Percentiles rank a stretch among this genome's conserved stretches.
phyloP scores from a whole-genome alignment of 345 rosid genomes.

The Erysimum cheiranthoides region DNA sequence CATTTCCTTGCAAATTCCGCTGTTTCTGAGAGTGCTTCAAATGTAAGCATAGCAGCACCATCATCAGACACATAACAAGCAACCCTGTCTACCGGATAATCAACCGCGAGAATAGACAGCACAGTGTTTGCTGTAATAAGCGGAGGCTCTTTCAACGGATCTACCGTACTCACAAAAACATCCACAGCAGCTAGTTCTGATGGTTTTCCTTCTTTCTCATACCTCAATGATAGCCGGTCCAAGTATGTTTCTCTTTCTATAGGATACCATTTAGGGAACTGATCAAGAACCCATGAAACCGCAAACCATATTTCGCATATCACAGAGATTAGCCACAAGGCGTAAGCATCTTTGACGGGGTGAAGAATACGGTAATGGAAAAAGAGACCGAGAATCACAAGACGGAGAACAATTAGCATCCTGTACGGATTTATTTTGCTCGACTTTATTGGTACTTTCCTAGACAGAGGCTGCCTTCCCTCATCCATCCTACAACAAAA shows the following conservation, averaged over 20 bases:
- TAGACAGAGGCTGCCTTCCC: constrained; percentile 92
- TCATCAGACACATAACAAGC: constrained; percentile 97
- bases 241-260: constrained; percentile 86
- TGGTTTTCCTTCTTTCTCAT: constrained; percentile 79
- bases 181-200: constrained; percentile 75
- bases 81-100: constrained; percentile 83
- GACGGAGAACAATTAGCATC: constrained; percentile 71
- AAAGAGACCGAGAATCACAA: constrained; percentile 74
- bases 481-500: constrained; percentile 79
- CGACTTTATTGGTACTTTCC: constrained; percentile 80
- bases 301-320: constrained; percentile 97
- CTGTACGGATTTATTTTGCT: constrained; percentile 91
- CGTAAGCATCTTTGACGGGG: constrained; percentile 80
- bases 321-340: constrained; percentile 81
- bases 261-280: constrained; percentile 89
- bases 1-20: constrained; percentile 90
- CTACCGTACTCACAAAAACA: constrained; percentile 88
- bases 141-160: constrained; percentile 93
- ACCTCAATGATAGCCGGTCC: constrained; percentile 76
- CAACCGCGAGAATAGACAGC: constrained; percentile 88
- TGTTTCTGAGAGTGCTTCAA: constrained; percentile 93
- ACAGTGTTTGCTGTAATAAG: constrained; percentile 95
- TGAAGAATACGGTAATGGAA: constrained; percentile 90
- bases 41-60: constrained; percentile 97
- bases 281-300: constrained; percentile 94